A percentile compares a stretch with the other conserved stretches of the same genome.
Evolutionary conservation across 352 stramenopile species (phyloP).

Genomic region (Nothophytophthora sp.): DNA sequence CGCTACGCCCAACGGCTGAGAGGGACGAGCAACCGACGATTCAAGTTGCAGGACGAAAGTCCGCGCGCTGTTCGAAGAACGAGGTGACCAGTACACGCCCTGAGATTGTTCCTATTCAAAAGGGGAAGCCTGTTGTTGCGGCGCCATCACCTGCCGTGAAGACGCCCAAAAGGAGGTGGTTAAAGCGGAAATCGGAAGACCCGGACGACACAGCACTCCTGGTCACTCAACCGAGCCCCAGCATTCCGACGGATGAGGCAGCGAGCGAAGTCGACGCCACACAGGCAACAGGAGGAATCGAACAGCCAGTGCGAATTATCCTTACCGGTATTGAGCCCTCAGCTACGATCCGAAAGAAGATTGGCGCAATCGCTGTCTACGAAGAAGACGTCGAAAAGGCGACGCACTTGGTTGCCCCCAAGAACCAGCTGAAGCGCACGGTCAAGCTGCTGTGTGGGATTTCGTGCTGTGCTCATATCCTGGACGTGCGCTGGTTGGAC

Average conservation of each 20-base stretch:
- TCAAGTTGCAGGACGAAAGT: constrained; percentile 12
- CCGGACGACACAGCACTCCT: constrained; percentile 17
- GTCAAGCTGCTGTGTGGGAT: constrained; percentile 66
- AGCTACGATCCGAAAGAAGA: constrained; percentile 39
- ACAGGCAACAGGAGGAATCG: constrained; percentile 7
- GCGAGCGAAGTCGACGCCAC: constrained; percentile 20
- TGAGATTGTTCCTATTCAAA: neutral
- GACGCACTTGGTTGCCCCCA: constrained; percentile 50
- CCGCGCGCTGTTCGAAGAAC: constrained; percentile 5
- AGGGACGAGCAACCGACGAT: constrained; percentile 5
- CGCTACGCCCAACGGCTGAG: too few species aligned
- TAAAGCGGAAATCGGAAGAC: constrained; percentile 39
- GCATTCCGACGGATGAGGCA: constrained; percentile 21
- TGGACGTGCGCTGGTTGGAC: constrained; percentile 56
- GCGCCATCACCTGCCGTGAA: constrained; percentile 21
- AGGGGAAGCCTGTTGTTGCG: neutral
- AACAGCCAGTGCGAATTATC: constrained; percentile 40
- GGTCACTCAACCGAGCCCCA: constrained; percentile 19
- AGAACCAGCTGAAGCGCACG: constrained; percentile 50
- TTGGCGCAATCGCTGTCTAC: constrained; percentile 42
- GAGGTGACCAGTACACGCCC: neutral
- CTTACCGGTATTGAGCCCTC: constrained; percentile 54
- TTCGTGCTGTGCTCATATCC: constrained; percentile 52
- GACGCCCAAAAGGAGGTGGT: constrained; percentile 36
- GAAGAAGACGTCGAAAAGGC: constrained; percentile 46